Base-by-base conservation (phyloP, 495 filamentous ascomycete genomes). In the Lepraria neglecta region DNA sequence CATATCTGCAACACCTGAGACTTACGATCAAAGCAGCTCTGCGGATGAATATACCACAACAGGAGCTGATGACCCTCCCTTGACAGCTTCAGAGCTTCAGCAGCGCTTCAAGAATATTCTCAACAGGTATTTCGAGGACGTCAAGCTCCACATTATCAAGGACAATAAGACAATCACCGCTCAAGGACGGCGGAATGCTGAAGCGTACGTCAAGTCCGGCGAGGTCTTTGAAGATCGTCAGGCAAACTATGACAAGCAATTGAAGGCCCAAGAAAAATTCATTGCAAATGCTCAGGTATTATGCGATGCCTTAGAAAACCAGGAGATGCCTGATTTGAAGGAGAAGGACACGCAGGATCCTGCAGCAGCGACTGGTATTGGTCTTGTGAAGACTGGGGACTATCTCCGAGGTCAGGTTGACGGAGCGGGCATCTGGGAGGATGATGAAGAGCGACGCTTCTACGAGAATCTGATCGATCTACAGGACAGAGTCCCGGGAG, bases 161-260 rank as follows among this genome's bases (percentile, higher is more conserved):
- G 92, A 97, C 66, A 94, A 99, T 69, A 90, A 92, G 73, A 84
- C 86, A 7, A 84, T 97, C 42, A 79, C 81, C 60, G 79, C 77
- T 28, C 94, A 99, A 73, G 88, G 86, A 52, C 88, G 90, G 61
- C 91, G 92, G 53, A 97, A 99, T 76, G 91, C 95, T 3, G 94
- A 99, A 71, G 94, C 92, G 6, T 99, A 99, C 70, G 90, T 99
- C 65, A 96, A 96, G 69, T 97, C 95, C 46, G 94, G 94, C 15
- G 94, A 99, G 68, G 92, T 99, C 47, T 99, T 99, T 65, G 94
- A 99, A 70, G 94, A 99, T 68, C 89, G 94, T 19, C 94, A 99
- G 69, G 82, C 91, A 33, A 97, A 91, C 67, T 96, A 94, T 63
- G 94, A 99, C 71, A 96, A 90, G 73, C 85, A 90, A 70, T 75